Percentiles rank a stretch among this genome's conserved stretches.
Evolutionary conservation across 257 asterid species (phyloP).

Genomic region (Buddleja alternifolia): DNA sequence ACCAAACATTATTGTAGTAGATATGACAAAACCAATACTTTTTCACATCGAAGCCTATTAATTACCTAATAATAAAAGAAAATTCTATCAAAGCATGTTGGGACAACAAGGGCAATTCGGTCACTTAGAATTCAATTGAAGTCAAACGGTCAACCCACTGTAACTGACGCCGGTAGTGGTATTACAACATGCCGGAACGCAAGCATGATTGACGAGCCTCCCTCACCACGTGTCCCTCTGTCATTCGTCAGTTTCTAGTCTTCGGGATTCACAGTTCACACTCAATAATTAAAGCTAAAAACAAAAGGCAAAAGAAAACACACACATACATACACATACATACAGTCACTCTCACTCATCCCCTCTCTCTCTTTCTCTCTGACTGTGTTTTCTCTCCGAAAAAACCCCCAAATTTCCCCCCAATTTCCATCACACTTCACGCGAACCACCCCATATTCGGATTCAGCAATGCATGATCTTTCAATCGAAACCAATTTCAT

Average conservation of each 20-base stretch:
- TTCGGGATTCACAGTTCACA: conserved; percentile 63
- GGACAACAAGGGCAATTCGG: conserved; percentile 32
- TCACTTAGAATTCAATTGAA: conserved; percentile 22
- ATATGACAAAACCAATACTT: too few species aligned
- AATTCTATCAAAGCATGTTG: too few species aligned
- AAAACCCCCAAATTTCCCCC: conserved; percentile 40
- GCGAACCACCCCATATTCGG: conserved; percentile 26
- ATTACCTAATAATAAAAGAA: too few species aligned
- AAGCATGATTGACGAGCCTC: conserved; percentile 49
- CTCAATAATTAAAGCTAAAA: conserved; percentile 39
- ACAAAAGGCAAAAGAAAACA: conserved; percentile 25
- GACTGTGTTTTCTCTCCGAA: conserved; percentile 51
- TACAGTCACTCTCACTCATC: conserved; percentile 37
- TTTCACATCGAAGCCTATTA: too few species aligned
- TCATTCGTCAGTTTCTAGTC: conserved; percentile 41
- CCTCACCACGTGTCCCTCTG: conserved; percentile 27
- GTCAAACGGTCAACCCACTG: conserved; percentile 53
- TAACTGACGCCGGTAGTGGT: conserved; percentile 30
- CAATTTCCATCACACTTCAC: conserved; percentile 34
- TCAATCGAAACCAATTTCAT: conserved; percentile 20
- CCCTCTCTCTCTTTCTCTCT: conserved; percentile 36
- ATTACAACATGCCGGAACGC: conserved; percentile 53
- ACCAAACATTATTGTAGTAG: too few species aligned
- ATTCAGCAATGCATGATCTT: conserved; percentile 42
- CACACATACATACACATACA: conserved; percentile 35